Percentiles rank a stretch among this genome's conserved stretches.
phyloP scores from a whole-genome alignment of 164 flowering plant species.

The Euptelea pleiosperma region DNA sequence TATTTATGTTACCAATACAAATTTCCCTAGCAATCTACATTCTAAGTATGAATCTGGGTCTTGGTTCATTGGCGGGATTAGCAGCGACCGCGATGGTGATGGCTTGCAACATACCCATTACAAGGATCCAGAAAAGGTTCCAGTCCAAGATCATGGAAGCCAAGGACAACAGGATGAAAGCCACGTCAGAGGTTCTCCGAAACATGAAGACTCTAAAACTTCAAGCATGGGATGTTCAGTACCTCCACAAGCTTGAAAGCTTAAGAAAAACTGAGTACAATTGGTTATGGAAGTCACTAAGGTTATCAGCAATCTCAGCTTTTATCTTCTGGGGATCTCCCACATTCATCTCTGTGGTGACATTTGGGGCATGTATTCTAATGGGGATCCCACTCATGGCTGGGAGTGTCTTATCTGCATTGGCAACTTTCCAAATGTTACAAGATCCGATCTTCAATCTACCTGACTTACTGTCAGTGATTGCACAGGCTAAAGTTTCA shows the following conservation, averaged over 20 bases:
- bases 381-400: conserved; percentile 81
- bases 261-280: conserved; percentile 56
- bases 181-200: conserved; percentile 80
- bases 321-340: conserved; percentile 93
- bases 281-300: conserved; percentile 75
- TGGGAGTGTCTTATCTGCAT: conserved; percentile 82
- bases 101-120: conserved; percentile 80
- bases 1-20: conserved; percentile 91
- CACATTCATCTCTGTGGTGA: conserved; percentile 68
- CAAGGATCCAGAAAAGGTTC: conserved; percentile 56
- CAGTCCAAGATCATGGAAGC: conserved; percentile 83
- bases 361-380: conserved; percentile 70
- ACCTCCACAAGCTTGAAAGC: conserved; percentile 53
- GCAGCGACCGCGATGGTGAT: conserved; percentile 61
- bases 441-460: conserved; percentile 87
- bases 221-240: conserved; percentile 89
- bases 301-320: conserved; percentile 48
- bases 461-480: conserved; percentile 68
- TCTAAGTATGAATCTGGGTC: conserved; percentile 53
- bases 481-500: conserved; percentile 87
- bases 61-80: conserved; percentile 67
- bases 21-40: conserved; percentile 72
- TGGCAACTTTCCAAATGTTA: conserved; percentile 92
- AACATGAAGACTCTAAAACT: conserved; percentile 83
- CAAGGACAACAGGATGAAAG: conserved; percentile 80